Base-by-base conservation (phyloP, 2,329 filamentous ascomycete species). In the Parafenestella ontariensis region DNA sequence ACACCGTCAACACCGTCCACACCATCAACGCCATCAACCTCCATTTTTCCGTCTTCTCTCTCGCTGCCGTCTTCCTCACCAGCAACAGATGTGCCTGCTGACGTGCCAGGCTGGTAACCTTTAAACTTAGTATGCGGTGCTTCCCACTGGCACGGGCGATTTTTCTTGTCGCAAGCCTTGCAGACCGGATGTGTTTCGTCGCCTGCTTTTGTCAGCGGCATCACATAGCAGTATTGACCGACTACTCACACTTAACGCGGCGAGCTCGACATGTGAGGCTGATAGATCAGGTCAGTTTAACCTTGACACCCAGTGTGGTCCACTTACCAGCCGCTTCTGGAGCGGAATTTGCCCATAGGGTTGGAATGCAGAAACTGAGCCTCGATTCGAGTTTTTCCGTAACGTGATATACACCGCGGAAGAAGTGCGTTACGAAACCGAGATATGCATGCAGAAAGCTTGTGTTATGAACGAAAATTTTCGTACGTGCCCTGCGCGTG, bases 111-210 rank as follows among this genome's bases (percentile, higher is more conserved):
- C 37, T 64, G 64, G 39, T 71, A 72, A 23, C 61, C 61, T 29
- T 61, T 68, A 50, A 73, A 71, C 43, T 55, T 65, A 20, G 59
- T 64, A 46, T 69, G 61, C 1, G 65, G 61, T 18, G 66, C 50
- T 40, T 71, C 68, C 70, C 70, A 73, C 29, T 66, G 62, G 47
- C 70, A 73, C 11, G 65, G 61, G 6, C 70, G 65, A 17, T 65
- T 69, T 34, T 71, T 73, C 48, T 70, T 73, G 42, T 56, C 58
- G 50, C 70, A 73, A n/a, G 68, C 66, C 20, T 66, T 70, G 53
- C 69, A 73, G 18, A 59, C 42, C 8, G 70, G 69, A 18, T 54
- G 64, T 23, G 49, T 55, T 50, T 73, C 70, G 55, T 73, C 70
- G 49, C 70, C 70, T 72, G 17, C 20, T 11, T 21, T 13, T 18